Evolutionary conservation across 768 basidiomycete genomes (phyloP).

Genomic region (Naematelia encephala): DNA sequence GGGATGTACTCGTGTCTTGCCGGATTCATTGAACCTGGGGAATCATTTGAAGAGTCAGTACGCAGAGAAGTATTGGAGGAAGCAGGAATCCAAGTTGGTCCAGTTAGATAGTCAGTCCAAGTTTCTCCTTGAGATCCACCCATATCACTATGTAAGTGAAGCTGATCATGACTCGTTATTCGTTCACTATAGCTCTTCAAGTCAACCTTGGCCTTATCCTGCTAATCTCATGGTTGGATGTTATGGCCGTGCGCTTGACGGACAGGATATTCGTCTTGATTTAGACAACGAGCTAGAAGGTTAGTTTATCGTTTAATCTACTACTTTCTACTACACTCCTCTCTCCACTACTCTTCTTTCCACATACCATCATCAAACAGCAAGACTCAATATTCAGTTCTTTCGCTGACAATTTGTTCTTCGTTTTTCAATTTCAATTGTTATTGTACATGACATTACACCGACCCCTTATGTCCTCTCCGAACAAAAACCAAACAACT

Average conservation of each 20-base stretch:
- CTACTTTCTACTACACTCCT: no score
- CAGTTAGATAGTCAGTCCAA: slow-evolving; percentile 63
- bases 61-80: slow-evolving; percentile 93
- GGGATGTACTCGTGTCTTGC: slow-evolving; percentile 76
- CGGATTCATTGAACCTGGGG: slow-evolving; percentile 91
- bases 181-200: slow-evolving; percentile 39
- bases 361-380: no score
- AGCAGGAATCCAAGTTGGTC: slow-evolving; percentile 80
- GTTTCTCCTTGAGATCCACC: not conserved
- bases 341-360: no score
- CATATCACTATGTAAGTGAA: no score
- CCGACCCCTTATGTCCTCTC: no score
- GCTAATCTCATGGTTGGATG: slow-evolving; percentile 88
- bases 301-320: slow-evolving; percentile 53
- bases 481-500: no score
- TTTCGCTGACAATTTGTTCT: no score
- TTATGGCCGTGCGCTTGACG: slow-evolving; percentile 64
- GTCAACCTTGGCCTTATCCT: slow-evolving; percentile 72
- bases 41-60: slow-evolving; percentile 91
- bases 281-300: slow-evolving; percentile 95
- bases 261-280: slow-evolving; percentile 72
- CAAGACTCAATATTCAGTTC: no score
- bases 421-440: no score
- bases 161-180: no score
- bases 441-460: no score